These are phyloP conservation scores for Acanthamoeba royreba DNA, from an alignment of 208 protist species.

Conservation along the genomic window DNA sequence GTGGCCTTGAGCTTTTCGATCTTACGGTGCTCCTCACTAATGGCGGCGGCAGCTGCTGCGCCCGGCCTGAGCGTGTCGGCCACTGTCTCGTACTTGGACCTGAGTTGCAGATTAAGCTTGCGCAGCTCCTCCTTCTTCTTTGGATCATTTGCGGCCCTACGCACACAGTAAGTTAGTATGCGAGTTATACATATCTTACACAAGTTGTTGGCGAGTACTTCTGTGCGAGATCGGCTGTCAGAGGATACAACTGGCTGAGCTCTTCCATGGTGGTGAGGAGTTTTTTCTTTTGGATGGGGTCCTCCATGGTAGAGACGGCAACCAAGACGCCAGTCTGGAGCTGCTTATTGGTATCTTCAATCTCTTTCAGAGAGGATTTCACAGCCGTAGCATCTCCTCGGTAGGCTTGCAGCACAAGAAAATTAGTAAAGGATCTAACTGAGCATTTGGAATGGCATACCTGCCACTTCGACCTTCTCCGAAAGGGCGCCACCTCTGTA, in stretches of 20 bases:
- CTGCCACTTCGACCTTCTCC: not conserved
- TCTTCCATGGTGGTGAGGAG: not conserved
- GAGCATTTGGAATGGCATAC: not conserved
- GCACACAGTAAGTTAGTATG: not conserved
- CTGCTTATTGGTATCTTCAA: not conserved
- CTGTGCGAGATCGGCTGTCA: not conserved
- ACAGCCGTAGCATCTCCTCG: not conserved
- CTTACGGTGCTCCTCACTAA: not conserved
- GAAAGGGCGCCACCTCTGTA: not conserved
- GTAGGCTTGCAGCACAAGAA: not conserved
- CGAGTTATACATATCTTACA: not conserved
- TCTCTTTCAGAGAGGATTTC: not conserved
- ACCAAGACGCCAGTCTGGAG: not conserved
- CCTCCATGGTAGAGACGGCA: not conserved
- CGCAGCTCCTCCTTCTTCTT: not conserved
- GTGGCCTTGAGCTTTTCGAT: not conserved
- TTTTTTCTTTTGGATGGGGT: not conserved
- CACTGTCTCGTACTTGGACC: not conserved
- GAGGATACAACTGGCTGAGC: not conserved
- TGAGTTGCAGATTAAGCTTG: not conserved
- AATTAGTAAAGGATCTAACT: not conserved
- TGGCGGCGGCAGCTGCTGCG: not conserved
- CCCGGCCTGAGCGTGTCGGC: conserved; percentile 8
- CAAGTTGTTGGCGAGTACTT: too few relatives aligned
- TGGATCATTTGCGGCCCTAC: not conserved